These are phyloP conservation scores for Raddia distichophylla DNA, from an alignment of 176 grass and related monocot species.

Conservation along the genomic window DNA sequence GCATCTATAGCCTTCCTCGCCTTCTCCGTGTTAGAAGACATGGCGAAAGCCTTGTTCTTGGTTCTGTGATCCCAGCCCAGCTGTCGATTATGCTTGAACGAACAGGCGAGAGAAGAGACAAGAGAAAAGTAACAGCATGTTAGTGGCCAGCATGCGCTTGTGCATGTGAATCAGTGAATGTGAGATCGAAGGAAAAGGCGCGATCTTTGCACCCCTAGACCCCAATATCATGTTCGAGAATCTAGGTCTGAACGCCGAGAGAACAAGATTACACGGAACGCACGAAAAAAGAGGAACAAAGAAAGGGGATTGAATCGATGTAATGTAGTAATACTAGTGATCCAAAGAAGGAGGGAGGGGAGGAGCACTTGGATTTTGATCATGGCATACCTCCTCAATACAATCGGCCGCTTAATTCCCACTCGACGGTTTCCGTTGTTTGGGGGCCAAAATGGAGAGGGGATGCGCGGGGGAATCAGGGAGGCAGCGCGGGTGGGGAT, in stretches of 20 bases:
- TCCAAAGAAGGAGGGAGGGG: background rate
- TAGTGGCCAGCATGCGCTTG: background rate
- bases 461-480: background rate
- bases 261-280: background rate
- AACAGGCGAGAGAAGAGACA: constrained; percentile 8
- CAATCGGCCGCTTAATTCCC: too few relatives aligned
- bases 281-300: background rate
- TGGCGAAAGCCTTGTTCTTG: background rate
- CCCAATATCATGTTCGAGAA: background rate
- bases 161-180: background rate
- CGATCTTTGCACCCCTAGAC: background rate
- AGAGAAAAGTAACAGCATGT: background rate
- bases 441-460: background rate
- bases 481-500: background rate
- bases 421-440: too few relatives aligned
- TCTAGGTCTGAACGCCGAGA: background rate
- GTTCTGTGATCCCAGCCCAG: background rate
- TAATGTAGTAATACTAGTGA: too few relatives aligned
- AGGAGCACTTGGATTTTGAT: too few relatives aligned
- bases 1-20: constrained; percentile 36
- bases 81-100: background rate
- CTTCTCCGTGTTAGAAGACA: constrained; percentile 36
- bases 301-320: background rate
- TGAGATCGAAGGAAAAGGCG: background rate
- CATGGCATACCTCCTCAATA: too few relatives aligned